Conservation (phyloP, 768 basidiomycete species). For the Sporobolomyces roseus region DNA sequence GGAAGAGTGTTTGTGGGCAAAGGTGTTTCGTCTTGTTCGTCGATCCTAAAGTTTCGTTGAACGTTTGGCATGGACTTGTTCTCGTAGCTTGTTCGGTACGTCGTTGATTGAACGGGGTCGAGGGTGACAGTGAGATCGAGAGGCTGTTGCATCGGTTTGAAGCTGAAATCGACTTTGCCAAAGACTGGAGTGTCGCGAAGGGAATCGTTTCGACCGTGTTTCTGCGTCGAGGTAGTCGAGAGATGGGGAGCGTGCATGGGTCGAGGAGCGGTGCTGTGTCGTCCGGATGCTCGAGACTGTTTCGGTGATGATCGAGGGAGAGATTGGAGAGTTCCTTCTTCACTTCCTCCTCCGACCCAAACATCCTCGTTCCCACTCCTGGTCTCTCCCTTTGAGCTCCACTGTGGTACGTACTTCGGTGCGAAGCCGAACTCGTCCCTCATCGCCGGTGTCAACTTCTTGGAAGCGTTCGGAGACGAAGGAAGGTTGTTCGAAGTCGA, state of each 20-base stretch:
- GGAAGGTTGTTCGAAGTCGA: not conserved
- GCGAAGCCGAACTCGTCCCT: slow-evolving; percentile 11
- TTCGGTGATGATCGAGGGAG: slow-evolving; percentile 5
- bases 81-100: not conserved
- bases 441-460: slow-evolving; percentile 29
- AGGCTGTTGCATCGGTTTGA: slow-evolving; percentile 10
- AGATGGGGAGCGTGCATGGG: slow-evolving; percentile 5
- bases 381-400: slow-evolving; percentile 16
- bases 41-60: no score
- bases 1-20: not conserved
- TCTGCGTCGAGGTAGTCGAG: not conserved
- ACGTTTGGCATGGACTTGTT: no score
- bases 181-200: slow-evolving; percentile 12
- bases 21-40: slow-evolving; percentile 18
- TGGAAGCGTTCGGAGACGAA: no score
- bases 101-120: slow-evolving; percentile 22
- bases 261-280: slow-evolving; percentile 15
- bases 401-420: slow-evolving; percentile 21
- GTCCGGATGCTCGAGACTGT: slow-evolving; percentile 5
- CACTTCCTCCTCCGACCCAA: not conserved
- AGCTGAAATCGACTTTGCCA: slow-evolving; percentile 24
- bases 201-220: not conserved
- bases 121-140: slow-evolving; percentile 36
- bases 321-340: not conserved
- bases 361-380: not conserved